Percentiles rank a stretch among this genome's conserved stretches.
These are phyloP conservation scores for Coprinellus micaceus DNA, from an alignment of 768 basidiomycete species.

Conservation along the genomic window DNA sequence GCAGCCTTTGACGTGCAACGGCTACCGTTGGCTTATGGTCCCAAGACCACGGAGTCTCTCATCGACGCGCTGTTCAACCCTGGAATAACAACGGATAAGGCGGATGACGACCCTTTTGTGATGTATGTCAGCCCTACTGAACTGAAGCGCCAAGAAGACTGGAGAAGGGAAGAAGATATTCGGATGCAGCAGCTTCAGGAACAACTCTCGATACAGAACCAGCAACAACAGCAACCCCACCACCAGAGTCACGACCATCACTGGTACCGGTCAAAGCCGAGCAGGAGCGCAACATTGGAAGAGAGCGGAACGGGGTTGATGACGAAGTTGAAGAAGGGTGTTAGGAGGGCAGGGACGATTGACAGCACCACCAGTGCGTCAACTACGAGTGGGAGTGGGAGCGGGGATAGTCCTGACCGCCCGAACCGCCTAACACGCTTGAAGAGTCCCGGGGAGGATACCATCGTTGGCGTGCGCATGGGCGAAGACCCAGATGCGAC, in stretches of 20 bases:
- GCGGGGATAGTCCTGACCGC: neutral
- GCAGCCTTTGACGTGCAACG: constrained; percentile 35
- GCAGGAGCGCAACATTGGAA: constrained; percentile 1
- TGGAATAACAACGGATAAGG: constrained; percentile 39
- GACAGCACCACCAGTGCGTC: constrained; percentile 4
- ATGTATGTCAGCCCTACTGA: constrained; percentile 23
- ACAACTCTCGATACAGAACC: neutral
- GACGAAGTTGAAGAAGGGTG: neutral
- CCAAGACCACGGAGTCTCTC: constrained; percentile 64
- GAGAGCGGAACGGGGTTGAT: neutral
- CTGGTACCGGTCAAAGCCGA: neutral
- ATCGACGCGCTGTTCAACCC: constrained; percentile 84
- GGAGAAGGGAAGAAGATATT: constrained; percentile 2
- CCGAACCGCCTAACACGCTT: neutral
- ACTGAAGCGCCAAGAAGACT: neutral
- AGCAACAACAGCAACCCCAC: neutral
- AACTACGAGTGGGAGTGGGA: constrained; percentile 10
- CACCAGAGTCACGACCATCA: neutral
- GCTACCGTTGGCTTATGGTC: constrained; percentile 53
- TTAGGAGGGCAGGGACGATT: neutral
- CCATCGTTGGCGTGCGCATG: constrained; percentile 9
- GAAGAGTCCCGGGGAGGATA: constrained; percentile 10
- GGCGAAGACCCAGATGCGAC: neutral
- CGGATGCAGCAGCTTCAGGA: neutral
- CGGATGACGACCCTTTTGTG: constrained; percentile 41